Evolutionary conservation across 1,284 basidiomycete species (phyloP), one percentile per base, ranked within the genome.

Genomic region (Ceratobasidium sp.): DNA sequence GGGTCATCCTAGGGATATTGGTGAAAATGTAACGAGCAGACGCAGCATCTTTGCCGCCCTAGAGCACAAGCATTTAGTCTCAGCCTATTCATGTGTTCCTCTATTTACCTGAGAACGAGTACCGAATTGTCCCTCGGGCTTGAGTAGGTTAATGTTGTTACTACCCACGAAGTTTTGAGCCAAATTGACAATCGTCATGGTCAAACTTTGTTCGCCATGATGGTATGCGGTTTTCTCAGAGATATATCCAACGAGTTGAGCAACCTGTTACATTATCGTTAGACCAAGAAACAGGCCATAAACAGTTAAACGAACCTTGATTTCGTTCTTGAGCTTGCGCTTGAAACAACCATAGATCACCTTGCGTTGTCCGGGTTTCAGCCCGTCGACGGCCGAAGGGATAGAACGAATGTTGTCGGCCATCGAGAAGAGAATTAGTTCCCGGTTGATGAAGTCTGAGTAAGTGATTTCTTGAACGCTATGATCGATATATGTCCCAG

Each of bases 321-420:
- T 92, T 84, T 98, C 95, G 80, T 90, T 91, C 85, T 92, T 95
- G 79, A 98, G 85, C 80, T 98, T 98, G 78, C 95, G 91, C 85
- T 95, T 97, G 89, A 99, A 99, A 84, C 94, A 96, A 80, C 89
- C 94, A 89, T 94, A 99, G 45, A 99, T 89, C 74, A 99, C 95
- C 84, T 99, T 99, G 74, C 98, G 89, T 83, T 99, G 98, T 84
- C 97, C 97, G n/a, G 98, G 98, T 85, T 99, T 99, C 79, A 99
- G 87, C 45, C 98, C 98, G 83, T 99, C 98, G 5, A 93, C 92
- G 17, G 96, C 90, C 0, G 94, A 96, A 23, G 98, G 95, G 80
- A 99, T 97, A 23, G 97, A 97, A 81, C 96, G 95, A 81, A 99
- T 90, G 81, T 98, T 98, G 83, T 99, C 98, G 3, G 98, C 98